A percentile compares a stretch with the other conserved stretches of the same genome.
These are phyloP conservation scores for Aspergillus kassunensis DNA, from an alignment of 495 filamentous ascomycete genomes.

Conservation along the genomic window DNA sequence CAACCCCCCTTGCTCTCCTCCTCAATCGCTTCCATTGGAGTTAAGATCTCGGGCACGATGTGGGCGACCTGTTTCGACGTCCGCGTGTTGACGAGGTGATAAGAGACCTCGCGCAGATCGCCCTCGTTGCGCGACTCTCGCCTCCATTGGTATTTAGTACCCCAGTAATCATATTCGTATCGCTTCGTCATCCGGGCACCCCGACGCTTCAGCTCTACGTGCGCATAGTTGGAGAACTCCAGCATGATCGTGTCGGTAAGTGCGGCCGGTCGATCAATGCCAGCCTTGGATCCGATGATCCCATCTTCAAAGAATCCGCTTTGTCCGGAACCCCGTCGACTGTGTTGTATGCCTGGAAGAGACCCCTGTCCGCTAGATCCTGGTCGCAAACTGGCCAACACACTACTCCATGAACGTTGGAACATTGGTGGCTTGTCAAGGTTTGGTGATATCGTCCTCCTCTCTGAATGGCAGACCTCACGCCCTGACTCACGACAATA, in stretches of 20 bases:
- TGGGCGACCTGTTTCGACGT: constrained; percentile 66
- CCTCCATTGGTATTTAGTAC: constrained; percentile 80
- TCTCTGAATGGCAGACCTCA: constrained; percentile 82
- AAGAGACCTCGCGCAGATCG: constrained; percentile 61
- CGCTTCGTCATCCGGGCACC: constrained; percentile 67
- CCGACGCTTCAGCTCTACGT: constrained; percentile 74
- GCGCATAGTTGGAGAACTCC: constrained; percentile 97
- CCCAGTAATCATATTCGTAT: constrained; percentile 93
- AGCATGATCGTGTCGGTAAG: constrained; percentile 73
- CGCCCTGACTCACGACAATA: constrained; percentile 92
- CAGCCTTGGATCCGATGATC: constrained; percentile 16
- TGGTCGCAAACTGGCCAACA: constrained; percentile 63
- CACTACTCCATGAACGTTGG: constrained; percentile 70
- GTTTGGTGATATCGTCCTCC: constrained; percentile 59
- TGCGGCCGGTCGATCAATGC: constrained; percentile 32
- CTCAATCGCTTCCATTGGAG: constrained; percentile 62
- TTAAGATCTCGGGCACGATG: constrained; percentile 76
- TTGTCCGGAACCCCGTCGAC: constrained; percentile 59
- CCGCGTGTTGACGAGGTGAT: constrained; percentile 68
- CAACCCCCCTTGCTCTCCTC: constrained; percentile 82
- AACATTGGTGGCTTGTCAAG: constrained; percentile 49
- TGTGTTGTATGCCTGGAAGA: constrained; percentile 17
- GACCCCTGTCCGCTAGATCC: constrained; percentile 42
- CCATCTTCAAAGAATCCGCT: constrained; percentile 38
- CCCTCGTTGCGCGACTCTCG: constrained; percentile 61